phyloP scores from a whole-genome alignment of 768 basidiomycete genomes.

The Psilocybe subaeruginosa region DNA sequence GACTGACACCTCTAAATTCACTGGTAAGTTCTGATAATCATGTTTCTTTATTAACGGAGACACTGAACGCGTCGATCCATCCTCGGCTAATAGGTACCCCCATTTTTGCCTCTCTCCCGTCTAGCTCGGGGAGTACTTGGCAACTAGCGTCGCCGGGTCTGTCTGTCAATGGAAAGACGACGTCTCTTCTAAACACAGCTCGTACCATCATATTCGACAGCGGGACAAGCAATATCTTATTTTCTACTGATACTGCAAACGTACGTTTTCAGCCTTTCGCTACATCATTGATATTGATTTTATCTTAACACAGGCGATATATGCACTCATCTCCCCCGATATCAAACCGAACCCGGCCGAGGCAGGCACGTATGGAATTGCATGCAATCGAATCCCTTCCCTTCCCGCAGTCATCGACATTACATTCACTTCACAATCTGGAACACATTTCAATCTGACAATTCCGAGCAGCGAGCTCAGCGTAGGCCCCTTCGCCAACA shows the following conservation, averaged over 20 bases:
- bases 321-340: constrained; percentile 59
- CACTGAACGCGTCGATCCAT: constrained; percentile 11
- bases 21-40: constrained; percentile 31
- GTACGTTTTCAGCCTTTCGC: constrained; percentile 24
- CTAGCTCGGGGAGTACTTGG: constrained; percentile 43
- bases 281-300: background rate
- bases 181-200: constrained; percentile 36
- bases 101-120: constrained; percentile 43
- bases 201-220: constrained; percentile 59
- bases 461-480: constrained; percentile 60
- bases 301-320: constrained; percentile 44
- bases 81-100: constrained; percentile 36
- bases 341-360: constrained; percentile 55
- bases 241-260: constrained; percentile 50
- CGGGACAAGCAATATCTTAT: constrained; percentile 59
- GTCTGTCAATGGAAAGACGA: constrained; percentile 57
- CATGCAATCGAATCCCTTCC: constrained; percentile 47
- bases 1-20: constrained; percentile 53
- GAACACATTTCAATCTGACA: constrained; percentile 54
- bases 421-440: constrained; percentile 52
- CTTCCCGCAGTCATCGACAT: constrained; percentile 57
- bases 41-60: constrained; percentile 13
- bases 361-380: constrained; percentile 58
- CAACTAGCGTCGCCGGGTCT: constrained; percentile 45
- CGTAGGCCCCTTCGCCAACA: constrained; percentile 57